Conservation (phyloP, 2,329 filamentous ascomycete genomes). For the Graphilbum sp. region DNA sequence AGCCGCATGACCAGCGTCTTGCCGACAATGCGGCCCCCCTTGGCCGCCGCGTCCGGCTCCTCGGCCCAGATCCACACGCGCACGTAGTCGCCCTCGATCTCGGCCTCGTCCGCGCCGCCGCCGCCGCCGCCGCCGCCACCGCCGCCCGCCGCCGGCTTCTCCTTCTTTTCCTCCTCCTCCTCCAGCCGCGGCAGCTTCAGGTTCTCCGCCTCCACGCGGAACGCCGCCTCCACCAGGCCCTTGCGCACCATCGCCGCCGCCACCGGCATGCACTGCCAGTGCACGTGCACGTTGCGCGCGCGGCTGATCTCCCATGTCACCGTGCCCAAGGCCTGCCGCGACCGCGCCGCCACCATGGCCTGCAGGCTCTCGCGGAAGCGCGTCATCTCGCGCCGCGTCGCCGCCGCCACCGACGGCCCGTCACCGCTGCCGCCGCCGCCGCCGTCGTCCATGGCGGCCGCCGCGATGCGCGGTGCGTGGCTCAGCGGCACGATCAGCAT, state of each 20-base stretch:
- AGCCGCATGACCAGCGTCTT: constrained; percentile 62
- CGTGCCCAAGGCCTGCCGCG: constrained; percentile 49
- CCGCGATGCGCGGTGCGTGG: constrained; percentile 59
- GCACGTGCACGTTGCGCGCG: constrained; percentile 63
- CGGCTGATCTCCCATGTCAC: constrained; percentile 91
- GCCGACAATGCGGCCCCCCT: constrained; percentile 32
- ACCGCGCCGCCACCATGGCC: constrained; percentile 50
- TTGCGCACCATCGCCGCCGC: constrained; percentile 49
- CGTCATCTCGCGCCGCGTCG: constrained; percentile 65
- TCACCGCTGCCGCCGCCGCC: constrained; percentile 39
- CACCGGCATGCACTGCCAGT: constrained; percentile 86
- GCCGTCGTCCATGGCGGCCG: constrained; percentile 36
- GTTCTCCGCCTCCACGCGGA: constrained; percentile 79
- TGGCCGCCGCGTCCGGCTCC: background rate
- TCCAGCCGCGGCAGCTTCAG: constrained; percentile 35
- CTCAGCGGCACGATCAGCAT: constrained; percentile 80
- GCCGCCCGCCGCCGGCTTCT: too few species aligned
- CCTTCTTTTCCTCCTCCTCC: constrained; percentile 14
- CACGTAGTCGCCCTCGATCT: constrained; percentile 52
- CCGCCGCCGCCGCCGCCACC: too few species aligned
- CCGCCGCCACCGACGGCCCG: constrained; percentile 39
- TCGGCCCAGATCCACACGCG: constrained; percentile 65
- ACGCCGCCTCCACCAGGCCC: constrained; percentile 72
- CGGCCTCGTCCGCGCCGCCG: constrained; percentile 32
- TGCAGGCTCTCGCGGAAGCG: constrained; percentile 65